Conservation (phyloP, 2,329 filamentous ascomycete species). For the Xylariaceae sp. region DNA sequence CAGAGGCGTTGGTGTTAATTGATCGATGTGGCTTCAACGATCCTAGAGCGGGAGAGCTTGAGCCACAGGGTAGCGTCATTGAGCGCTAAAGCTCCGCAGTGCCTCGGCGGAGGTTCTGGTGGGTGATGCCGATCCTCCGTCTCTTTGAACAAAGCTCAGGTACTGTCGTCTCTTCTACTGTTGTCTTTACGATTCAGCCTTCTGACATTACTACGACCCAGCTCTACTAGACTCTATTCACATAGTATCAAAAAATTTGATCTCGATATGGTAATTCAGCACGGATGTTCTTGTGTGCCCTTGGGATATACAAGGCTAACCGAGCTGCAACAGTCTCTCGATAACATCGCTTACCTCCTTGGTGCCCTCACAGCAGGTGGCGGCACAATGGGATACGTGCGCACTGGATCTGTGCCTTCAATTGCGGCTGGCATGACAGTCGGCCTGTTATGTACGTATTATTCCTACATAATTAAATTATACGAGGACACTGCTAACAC, state of each 20-base stretch:
- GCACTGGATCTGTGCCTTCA: conserved; percentile 82
- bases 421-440: conserved; percentile 81
- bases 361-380: conserved; percentile 80
- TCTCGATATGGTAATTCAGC: no score
- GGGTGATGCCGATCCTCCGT: conserved; percentile 7
- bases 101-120: conserved; percentile 7
- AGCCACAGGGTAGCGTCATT: conserved; percentile 21
- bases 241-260: no score
- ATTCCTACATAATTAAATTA: no score
- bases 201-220: not conserved
- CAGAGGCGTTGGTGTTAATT: conserved; percentile 9
- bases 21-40: conserved; percentile 2
- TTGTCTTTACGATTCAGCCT: not conserved
- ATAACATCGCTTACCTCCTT: conserved; percentile 70
- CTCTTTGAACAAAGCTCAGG: no score
- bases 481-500: no score
- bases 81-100: conserved; percentile 16
- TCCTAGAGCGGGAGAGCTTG: conserved; percentile 13
- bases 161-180: not conserved
- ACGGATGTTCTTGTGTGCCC: no score
- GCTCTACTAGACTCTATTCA: no score
- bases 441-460: conserved; percentile 56
- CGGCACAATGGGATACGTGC: conserved; percentile 80
- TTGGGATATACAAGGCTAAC: conserved; percentile 21
- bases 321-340: conserved; percentile 32